Evolutionary conservation across 1,284 basidiomycete species (phyloP).

Genomic region (Leccinum solheimii): DNA sequence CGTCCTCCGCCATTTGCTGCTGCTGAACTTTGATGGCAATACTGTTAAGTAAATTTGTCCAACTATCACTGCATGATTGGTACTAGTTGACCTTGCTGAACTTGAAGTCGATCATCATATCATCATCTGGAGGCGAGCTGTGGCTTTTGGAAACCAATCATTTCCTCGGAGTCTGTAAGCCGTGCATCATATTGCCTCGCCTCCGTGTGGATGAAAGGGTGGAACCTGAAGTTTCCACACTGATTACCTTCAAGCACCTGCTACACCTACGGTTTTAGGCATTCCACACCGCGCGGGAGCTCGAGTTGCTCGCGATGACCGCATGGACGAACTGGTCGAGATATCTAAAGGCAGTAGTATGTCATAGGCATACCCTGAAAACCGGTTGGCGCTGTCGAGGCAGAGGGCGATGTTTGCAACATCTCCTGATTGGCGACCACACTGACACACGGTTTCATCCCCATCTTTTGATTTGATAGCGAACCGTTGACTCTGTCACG

Average conservation of each 20-base stretch:
- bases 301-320: background rate
- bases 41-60: no score
- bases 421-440: background rate
- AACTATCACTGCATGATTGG: no score
- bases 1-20: no score
- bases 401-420: background rate
- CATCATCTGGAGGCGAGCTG: background rate
- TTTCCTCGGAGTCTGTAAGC: background rate
- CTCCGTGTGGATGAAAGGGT: no score
- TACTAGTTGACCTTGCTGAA: no score
- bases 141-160: background rate
- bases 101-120: no score
- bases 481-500: background rate
- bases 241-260: background rate
- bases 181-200: background rate
- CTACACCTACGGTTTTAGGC: background rate
- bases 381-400: background rate
- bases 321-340: background rate
- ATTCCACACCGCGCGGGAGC: background rate
- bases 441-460: background rate
- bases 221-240: background rate
- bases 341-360: background rate
- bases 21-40: no score
- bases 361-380: background rate
- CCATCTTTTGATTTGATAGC: background rate